Percentiles rank a stretch among this genome's conserved stretches.
Conservation (phyloP, 495 filamentous ascomycete genomes). For the Trichoderma asperelloides region DNA sequence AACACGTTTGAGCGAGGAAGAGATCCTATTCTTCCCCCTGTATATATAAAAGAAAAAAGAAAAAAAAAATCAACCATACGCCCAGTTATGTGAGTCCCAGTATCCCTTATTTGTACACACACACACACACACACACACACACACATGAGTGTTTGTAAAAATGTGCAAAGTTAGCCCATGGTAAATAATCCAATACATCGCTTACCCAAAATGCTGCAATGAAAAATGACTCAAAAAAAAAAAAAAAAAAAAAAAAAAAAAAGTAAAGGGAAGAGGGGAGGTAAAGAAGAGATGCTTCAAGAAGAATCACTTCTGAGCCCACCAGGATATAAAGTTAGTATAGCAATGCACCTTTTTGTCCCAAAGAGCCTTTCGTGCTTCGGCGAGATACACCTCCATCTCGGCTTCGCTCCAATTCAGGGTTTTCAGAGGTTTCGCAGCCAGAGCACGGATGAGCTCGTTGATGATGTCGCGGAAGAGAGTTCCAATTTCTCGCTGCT, state of each 20-base stretch:
- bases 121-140: too few species aligned
- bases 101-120: too few species aligned
- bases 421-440: neutral
- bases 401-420: neutral
- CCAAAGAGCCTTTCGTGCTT: neutral
- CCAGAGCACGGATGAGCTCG: neutral
- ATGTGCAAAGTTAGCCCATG: too few species aligned
- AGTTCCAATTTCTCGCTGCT: neutral
- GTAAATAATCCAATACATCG: neutral
- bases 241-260: neutral
- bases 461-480: neutral
- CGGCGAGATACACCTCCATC: neutral
- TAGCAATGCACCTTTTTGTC: conserved; percentile 4
- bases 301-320: neutral
- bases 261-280: neutral
- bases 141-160: too few species aligned
- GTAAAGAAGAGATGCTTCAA: neutral
- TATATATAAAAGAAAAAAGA: too few species aligned
- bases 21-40: too few species aligned
- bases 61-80: too few species aligned
- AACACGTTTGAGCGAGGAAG: too few species aligned
- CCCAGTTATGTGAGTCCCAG: too few species aligned
- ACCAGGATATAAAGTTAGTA: neutral
- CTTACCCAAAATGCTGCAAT: neutral
- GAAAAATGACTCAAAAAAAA: neutral